Conservation (phyloP, 2,329 filamentous ascomycete genomes). For the Emydomyces testavorans region DNA sequence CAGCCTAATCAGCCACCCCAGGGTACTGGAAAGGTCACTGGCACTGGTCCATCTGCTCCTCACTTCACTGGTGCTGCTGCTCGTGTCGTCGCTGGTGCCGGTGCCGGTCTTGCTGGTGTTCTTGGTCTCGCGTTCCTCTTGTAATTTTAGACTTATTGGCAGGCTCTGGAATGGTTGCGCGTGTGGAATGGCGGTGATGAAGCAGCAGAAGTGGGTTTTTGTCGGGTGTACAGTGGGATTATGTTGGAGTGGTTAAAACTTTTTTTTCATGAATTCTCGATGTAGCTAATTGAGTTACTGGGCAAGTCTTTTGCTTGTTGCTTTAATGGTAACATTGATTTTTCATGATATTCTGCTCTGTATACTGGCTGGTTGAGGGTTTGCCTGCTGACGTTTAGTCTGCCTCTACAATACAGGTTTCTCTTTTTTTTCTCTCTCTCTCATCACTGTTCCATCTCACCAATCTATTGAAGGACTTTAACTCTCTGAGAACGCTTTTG, state of each 20-base stretch:
- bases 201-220: too few relatives aligned
- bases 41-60: conserved; percentile 22
- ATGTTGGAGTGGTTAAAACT: neutral
- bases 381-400: too few relatives aligned
- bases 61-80: conserved; percentile 43
- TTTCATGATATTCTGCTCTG: conserved; percentile 8
- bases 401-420: too few relatives aligned
- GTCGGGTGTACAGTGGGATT: too few relatives aligned
- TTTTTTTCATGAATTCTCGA: neutral
- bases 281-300: conserved; percentile 8
- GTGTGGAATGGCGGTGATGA: neutral
- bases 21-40: conserved; percentile 19
- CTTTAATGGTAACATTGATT: conserved; percentile 10
- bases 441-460: too few relatives aligned
- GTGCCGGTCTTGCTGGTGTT: conserved; percentile 43
- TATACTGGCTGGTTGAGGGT: too few relatives aligned
- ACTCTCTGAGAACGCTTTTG: too few relatives aligned
- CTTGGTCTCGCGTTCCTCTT: conserved; percentile 41
- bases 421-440: too few relatives aligned
- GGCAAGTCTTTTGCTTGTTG: neutral
- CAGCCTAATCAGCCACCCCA: conserved; percentile 17
- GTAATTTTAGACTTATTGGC: conserved; percentile 23
- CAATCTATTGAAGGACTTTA: too few relatives aligned
- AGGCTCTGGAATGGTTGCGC: neutral
- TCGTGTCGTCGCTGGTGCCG: conserved; percentile 38